Evolutionary conservation across 108 stramenopile species (phyloP).

Genomic region (Nitzschia sp.): DNA sequence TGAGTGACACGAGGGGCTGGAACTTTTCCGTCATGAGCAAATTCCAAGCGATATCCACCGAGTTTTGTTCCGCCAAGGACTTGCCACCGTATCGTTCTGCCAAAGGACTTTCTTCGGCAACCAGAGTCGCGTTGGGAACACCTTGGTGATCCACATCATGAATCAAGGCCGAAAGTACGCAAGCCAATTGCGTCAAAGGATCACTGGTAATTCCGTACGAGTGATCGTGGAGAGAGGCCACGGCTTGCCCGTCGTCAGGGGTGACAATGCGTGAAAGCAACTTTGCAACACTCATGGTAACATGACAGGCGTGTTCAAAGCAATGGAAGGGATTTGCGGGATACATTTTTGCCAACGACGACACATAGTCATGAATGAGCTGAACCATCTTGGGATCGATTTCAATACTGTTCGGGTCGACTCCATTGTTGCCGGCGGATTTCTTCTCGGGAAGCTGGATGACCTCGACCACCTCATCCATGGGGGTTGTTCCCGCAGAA

Average conservation of each 20-base stretch:
- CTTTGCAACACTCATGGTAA: conserved; percentile 4
- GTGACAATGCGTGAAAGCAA: conserved; percentile 1
- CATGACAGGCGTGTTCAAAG: conserved; percentile 16
- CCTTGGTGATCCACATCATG: conserved; percentile 19
- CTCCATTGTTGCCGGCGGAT: not conserved
- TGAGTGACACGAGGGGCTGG: not conserved
- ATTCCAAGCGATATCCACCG: conserved; percentile 6
- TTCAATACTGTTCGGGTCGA: not conserved
- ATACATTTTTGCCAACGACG: not conserved
- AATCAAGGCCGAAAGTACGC: conserved; percentile 1
- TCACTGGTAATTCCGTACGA: not conserved
- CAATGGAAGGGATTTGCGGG: conserved; percentile 2
- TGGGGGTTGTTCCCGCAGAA: no score
- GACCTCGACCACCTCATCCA: conserved; percentile 11
- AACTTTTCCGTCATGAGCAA: conserved; percentile 3
- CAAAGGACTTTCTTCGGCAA: not conserved
- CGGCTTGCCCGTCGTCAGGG: not conserved
- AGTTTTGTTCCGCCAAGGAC: conserved; percentile 4
- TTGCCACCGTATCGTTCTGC: not conserved
- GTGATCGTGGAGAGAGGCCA: not conserved
- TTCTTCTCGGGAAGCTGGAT: not conserved
- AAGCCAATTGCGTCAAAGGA: conserved; percentile 8
- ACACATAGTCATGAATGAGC: not conserved
- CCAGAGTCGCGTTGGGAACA: not conserved
- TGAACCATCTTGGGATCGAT: not conserved